Evolutionary conservation across 768 basidiomycete species (phyloP).

Genomic region (Fistulinella prunicolor): DNA sequence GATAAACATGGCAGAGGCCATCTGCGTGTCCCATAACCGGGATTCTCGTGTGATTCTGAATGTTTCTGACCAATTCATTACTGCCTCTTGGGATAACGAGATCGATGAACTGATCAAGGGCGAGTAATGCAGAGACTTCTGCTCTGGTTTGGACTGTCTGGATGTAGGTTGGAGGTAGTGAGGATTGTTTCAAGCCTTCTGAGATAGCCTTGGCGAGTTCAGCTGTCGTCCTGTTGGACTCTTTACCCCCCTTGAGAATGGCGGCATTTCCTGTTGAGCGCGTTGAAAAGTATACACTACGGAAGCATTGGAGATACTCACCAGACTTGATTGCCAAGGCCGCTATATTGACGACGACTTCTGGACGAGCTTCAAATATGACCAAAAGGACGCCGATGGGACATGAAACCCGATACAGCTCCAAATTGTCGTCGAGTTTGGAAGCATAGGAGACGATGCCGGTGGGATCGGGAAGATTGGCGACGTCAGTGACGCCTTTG

Average conservation of each 20-base stretch:
- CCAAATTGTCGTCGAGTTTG: slow-evolving; percentile 82
- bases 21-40: slow-evolving; percentile 99
- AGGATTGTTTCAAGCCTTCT: slow-evolving; percentile 66
- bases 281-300: neutral
- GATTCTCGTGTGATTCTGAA: slow-evolving; percentile 88
- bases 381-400: slow-evolving; percentile 95
- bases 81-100: slow-evolving; percentile 96
- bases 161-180: slow-evolving; percentile 76
- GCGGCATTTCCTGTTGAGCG: slow-evolving; percentile 79
- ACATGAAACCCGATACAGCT: slow-evolving; percentile 91
- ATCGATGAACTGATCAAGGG: slow-evolving; percentile 90
- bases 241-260: slow-evolving; percentile 96
- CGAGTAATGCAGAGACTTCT: slow-evolving; percentile 85
- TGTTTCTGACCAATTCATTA: slow-evolving; percentile 81
- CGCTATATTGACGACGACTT: slow-evolving; percentile 97
- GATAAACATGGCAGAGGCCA: slow-evolving; percentile 86
- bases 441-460: slow-evolving; percentile 85
- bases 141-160: slow-evolving; percentile 90
- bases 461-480: slow-evolving; percentile 80
- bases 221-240: slow-evolving; percentile 77
- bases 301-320: slow-evolving; percentile 32
- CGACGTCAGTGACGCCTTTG: slow-evolving; percentile 85
- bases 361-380: slow-evolving; percentile 96
- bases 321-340: slow-evolving; percentile 96
- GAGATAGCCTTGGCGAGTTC: slow-evolving; percentile 81